phyloP scores from a whole-genome alignment of 345 rosid genomes.

The Heritiera fomes region DNA sequence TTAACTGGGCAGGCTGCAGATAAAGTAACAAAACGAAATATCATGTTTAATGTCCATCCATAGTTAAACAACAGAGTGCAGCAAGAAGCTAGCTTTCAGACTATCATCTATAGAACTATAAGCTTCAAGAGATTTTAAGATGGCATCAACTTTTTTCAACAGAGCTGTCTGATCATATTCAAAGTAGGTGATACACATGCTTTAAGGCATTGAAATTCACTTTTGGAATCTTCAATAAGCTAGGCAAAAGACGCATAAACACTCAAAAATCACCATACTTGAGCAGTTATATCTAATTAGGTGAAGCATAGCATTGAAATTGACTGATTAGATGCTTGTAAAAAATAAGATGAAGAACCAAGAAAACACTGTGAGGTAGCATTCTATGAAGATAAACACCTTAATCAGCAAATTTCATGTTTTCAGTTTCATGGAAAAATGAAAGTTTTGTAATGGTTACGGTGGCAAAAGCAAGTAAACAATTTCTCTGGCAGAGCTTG shows the following conservation, averaged over 20 bases:
- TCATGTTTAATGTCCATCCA: not conserved
- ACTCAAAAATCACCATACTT: not conserved
- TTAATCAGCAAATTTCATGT: not conserved
- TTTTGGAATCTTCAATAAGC: not conserved
- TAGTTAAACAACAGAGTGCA: not conserved
- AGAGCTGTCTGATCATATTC: not conserved
- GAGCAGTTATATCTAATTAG: not conserved
- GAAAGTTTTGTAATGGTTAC: not conserved
- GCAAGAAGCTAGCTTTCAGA: not conserved
- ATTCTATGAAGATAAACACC: not conserved
- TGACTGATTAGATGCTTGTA: not conserved
- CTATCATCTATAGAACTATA: not conserved
- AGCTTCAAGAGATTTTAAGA: not conserved
- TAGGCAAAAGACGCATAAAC: not conserved
- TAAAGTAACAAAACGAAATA: conserved; percentile 11
- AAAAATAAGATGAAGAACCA: conserved; percentile 2
- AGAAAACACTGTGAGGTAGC: not conserved
- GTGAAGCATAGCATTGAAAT: not conserved
- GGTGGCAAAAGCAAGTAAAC: not conserved
- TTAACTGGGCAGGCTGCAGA: conserved; percentile 58
- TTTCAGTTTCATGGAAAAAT: not conserved
- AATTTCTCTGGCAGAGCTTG: not conserved
- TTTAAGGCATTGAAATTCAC: not conserved
- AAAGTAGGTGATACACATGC: not conserved
- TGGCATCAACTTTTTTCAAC: not conserved